These are phyloP conservation scores for Suhomyces choctaworum DNA, from an alignment of 1,139 yeast species.

Conservation along the genomic window DNA sequence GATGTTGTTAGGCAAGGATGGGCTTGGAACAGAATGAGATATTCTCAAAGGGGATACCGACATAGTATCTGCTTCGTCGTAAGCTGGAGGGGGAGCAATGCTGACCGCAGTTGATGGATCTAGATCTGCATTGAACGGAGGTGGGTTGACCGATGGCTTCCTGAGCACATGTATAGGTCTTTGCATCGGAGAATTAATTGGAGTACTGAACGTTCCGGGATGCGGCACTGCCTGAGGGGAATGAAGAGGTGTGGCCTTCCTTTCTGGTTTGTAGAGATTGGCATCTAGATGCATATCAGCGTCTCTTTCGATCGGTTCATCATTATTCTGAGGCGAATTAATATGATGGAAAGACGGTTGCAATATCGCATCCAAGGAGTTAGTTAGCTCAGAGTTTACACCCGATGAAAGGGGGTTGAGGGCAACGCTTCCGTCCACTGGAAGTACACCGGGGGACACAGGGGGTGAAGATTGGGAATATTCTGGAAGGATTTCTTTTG, in stretches of 20 bases:
- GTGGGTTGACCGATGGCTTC: conserved; percentile 44
- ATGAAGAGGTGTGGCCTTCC: conserved; percentile 27
- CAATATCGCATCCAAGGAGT: conserved; percentile 20
- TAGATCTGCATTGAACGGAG: conserved; percentile 40
- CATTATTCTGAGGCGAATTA: conserved; percentile 26
- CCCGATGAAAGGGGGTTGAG: conserved; percentile 10
- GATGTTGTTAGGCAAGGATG: conserved; percentile 7
- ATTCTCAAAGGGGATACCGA: conserved; percentile 35
- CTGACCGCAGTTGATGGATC: conserved; percentile 29
- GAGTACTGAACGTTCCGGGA: conserved; percentile 40
- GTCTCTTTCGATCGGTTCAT: conserved; percentile 44
- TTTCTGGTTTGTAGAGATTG: conserved; percentile 60
- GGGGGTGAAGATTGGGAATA: conserved; percentile 35
- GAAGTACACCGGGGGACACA: conserved; percentile 56
- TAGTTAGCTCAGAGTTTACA: background rate
- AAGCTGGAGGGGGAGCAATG: conserved; percentile 39
- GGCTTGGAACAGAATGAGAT: conserved; percentile 13
- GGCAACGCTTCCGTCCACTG: conserved; percentile 32
- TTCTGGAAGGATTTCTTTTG: conserved; percentile 19
- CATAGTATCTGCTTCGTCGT: conserved; percentile 30
- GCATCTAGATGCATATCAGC: conserved; percentile 52
- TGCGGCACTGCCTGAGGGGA: conserved; percentile 63
- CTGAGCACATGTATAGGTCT: conserved; percentile 40
- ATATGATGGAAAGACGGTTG: conserved; percentile 30
- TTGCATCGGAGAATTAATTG: conserved; percentile 33